Evolutionary conservation across 805 yeast species (phyloP), one percentile per base, ranked within the genome.

Genomic region (Saccharomycopsis sp.): DNA sequence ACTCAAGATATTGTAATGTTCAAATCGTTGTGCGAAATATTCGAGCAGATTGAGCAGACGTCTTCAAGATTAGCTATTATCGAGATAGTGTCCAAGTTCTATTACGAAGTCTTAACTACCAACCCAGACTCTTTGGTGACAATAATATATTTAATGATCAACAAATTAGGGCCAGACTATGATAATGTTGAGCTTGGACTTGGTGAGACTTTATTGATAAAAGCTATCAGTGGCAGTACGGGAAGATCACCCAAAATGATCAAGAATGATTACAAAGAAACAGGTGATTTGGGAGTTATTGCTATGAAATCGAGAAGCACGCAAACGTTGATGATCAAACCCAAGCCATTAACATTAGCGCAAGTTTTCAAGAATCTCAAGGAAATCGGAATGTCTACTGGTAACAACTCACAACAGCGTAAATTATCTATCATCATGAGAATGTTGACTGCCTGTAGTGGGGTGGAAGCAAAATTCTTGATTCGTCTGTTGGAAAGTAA

Each of bases 281-380:
- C 81, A 5, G 99, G 99, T 44, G 99, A 94, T 72, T 76, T 94
- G 59, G 99, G 99, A 1, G 73, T 81, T 40, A 94, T 94, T 57
- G 98, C 99, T 0, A 82, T 84, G 63, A 80, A 81, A 57, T 89
- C 97, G 0, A 79, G 97, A 64, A 78, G 85, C 14, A 88, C 83
- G 20, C 99, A 94, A 68, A 86, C 95, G 1, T 82, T 96, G 0
- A 91, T 94, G 97, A 90, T 92, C 72, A 89, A 89, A 65, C 97
- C 97, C 0, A 82, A 85, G 63, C 84, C 96, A 1, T 73, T 94
- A 64, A 85, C 86, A 14, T 83, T 89, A 1, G 79, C 80, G 50
- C 74, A 75, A 21, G 98, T 94, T 2, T 94, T 91, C 70, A 75
- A 79, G 8, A 84, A 82, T 62, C 76, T 94, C 61, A 82, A 84